phyloP scores from a whole-genome alignment of 2,329 filamentous ascomycete species.

The Fusarium euwallaceae region DNA sequence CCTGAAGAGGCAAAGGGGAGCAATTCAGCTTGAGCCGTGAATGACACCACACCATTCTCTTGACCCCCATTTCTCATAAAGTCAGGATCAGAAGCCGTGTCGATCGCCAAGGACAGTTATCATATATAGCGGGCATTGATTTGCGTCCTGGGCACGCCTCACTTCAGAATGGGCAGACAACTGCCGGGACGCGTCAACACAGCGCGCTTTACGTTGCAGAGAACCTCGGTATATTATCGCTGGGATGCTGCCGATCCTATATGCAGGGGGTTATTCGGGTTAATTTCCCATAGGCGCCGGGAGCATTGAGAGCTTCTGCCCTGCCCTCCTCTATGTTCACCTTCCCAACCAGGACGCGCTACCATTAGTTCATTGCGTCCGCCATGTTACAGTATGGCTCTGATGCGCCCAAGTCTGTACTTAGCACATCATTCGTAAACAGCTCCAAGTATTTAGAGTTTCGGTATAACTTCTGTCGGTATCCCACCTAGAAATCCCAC shows the following conservation, averaged over 20 bases:
- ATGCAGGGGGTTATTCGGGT: neutral
- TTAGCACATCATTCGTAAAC: neutral
- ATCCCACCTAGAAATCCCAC: neutral
- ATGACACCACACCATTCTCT: neutral
- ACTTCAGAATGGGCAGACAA: neutral
- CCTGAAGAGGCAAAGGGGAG: neutral
- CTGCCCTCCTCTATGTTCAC: neutral
- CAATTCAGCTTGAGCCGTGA: no score
- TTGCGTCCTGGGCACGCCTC: neutral
- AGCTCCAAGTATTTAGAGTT: neutral
- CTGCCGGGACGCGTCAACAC: neutral
- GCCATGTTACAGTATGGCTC: neutral
- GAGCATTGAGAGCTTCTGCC: neutral
- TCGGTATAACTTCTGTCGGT: neutral
- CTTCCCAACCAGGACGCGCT: neutral
- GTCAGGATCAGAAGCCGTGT: neutral
- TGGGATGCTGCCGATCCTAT: neutral
- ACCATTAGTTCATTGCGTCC: neutral
- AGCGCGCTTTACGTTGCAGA: neutral
- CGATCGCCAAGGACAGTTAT: neutral
- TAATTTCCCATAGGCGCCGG: neutral
- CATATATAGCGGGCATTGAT: neutral
- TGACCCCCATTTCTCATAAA: neutral
- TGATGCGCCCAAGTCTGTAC: neutral
- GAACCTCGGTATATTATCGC: no score